Base-by-base conservation (phyloP, 257 asterid species). In the Lycium ferocissimum region DNA sequence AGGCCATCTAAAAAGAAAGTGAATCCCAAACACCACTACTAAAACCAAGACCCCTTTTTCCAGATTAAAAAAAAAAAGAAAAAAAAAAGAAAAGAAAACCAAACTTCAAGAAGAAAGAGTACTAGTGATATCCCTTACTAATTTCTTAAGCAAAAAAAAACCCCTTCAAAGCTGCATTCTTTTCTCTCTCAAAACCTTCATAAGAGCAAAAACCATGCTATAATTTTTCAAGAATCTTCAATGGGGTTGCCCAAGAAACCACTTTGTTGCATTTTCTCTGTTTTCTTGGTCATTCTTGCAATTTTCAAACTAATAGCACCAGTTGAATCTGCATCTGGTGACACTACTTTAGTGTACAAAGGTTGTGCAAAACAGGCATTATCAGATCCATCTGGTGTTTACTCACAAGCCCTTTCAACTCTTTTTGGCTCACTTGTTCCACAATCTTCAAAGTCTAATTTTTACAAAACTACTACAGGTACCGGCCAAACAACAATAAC, bases 331-430 rank as follows among this genome's bases (percentile, higher is more conserved):
- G 95, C 95, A 85, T 62, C 92, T 49, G 98, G 91, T 65, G 87
- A 83, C 92, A 93, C 93, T 67, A 92, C 59, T 83, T 84, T 96
- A 84, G 97, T 96, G 59, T 96, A 96, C 90, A 96, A 95, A 86
- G 99, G 99, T 3, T 96, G 99, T 90, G 95, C 98, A 3, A 93
- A 95, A 69, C 97, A 94, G 86, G 47, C 88, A 79, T 83, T 96
- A 87, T 87, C 98, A 90, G 99, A 96, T 92, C 98, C 99, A 86
- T 86, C 93, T 4, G 98, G 98, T 69, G 96, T 90, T 11, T 96
- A 94, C 83, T 93, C 98, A 20, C 98, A 96, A 85, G 94, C 98
- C 7, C 95, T 96, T 56, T 96, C 98, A 58, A 85, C 97, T 59
- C 91, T 96, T 10, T 96, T 89, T 85, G 97, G 98, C 33, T 89